phyloP scores from a whole-genome alignment of 208 protist species.

The Naegleria gruberi region DNA sequence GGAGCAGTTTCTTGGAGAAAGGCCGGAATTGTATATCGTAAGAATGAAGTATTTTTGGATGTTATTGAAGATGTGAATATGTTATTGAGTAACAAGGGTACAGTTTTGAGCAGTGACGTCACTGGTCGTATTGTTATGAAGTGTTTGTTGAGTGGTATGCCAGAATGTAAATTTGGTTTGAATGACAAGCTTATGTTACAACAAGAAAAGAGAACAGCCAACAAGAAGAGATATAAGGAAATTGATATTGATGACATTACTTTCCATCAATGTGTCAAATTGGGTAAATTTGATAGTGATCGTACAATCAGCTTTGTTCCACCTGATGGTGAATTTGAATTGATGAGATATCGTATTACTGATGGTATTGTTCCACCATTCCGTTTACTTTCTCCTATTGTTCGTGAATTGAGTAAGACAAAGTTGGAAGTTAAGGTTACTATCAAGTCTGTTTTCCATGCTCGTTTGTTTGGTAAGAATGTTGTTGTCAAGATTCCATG shows the following conservation, averaged over 20 bases:
- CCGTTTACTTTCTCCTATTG: slow-evolving; percentile 65
- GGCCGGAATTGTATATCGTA: slow-evolving; percentile 79
- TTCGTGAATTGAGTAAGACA: slow-evolving; percentile 82
- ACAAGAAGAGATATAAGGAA: slow-evolving; percentile 25
- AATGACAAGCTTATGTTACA: slow-evolving; percentile 85
- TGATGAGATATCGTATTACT: slow-evolving; percentile 89
- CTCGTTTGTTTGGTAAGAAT: slow-evolving; percentile 16
- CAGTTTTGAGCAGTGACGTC: slow-evolving; percentile 81
- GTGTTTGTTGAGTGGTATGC: slow-evolving; percentile 93
- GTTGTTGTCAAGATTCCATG: slow-evolving; percentile 72
- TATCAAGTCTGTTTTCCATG: background rate
- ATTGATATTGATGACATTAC: slow-evolving; percentile 82
- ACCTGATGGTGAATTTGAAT: slow-evolving; percentile 90
- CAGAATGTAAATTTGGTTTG: slow-evolving; percentile 92
- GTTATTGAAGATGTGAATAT: slow-evolving; percentile 93
- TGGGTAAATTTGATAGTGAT: slow-evolving; percentile 87
- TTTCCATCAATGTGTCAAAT: slow-evolving; percentile 94
- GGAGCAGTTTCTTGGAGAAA: slow-evolving; percentile 80
- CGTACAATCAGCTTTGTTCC: slow-evolving; percentile 76
- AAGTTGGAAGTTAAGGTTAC: slow-evolving; percentile 56
- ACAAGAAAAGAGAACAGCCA: slow-evolving; percentile 33
- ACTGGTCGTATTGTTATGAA: slow-evolving; percentile 85
- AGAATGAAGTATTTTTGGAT: slow-evolving; percentile 97
- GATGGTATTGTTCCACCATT: slow-evolving; percentile 86
- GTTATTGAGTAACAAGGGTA: slow-evolving; percentile 77